A percentile compares a stretch with the other conserved stretches of the same genome.
phyloP scores from a whole-genome alignment of 805 yeast genomes.

The Sugiyamaella smithiae region DNA sequence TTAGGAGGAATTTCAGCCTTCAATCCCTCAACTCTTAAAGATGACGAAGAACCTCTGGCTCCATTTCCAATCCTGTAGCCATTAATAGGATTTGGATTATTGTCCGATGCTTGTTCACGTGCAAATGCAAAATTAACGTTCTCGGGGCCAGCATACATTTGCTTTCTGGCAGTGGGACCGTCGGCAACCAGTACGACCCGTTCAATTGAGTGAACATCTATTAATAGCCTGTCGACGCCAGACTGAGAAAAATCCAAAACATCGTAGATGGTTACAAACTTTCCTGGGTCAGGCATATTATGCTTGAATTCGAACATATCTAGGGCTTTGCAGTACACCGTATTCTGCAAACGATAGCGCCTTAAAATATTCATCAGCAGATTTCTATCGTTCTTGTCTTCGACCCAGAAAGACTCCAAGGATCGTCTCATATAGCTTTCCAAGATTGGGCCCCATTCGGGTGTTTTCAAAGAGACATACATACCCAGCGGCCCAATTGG shows the following conservation, averaged over 20 bases:
- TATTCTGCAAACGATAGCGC: constrained; percentile 26
- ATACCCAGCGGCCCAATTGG: constrained; percentile 86
- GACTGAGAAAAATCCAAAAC: constrained; percentile 55
- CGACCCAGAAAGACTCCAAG: constrained; percentile 65
- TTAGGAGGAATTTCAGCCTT: neutral
- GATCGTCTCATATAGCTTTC: constrained; percentile 52
- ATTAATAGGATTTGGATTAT: constrained; percentile 10
- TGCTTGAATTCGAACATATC: constrained; percentile 55
- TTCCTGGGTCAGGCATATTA: constrained; percentile 42
- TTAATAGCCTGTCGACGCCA: constrained; percentile 55
- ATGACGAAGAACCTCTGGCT: constrained; percentile 40
- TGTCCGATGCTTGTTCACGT: neutral
- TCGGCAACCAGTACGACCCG: constrained; percentile 51
- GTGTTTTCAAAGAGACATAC: constrained; percentile 53
- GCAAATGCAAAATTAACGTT: constrained; percentile 37
- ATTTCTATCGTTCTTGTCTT: constrained; percentile 56
- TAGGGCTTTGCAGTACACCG: constrained; percentile 47
- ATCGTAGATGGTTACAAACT: constrained; percentile 54
- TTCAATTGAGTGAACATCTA: constrained; percentile 60
- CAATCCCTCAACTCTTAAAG: neutral
- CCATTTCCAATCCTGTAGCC: constrained; percentile 27
- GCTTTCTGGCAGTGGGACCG: constrained; percentile 49
- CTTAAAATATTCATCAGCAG: constrained; percentile 24
- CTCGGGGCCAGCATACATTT: constrained; percentile 36
- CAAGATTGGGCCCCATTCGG: constrained; percentile 57